Evolutionary conservation across 1,139 yeast species (phyloP).

Genomic region (Kurtzmaniella quercitrusa): DNA sequence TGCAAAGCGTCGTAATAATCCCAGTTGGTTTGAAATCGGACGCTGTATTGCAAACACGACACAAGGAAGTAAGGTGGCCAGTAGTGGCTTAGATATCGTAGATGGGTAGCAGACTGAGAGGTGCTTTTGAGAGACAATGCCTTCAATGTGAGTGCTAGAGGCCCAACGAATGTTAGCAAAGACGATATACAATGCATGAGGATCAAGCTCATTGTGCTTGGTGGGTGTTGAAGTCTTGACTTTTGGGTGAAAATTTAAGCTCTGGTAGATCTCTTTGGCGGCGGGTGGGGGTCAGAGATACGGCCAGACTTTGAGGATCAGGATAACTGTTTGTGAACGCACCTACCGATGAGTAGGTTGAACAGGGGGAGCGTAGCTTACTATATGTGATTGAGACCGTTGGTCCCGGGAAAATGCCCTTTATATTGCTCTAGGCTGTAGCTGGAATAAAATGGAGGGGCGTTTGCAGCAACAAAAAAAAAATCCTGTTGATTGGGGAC

Average conservation of each 20-base stretch:
- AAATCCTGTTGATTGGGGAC: background rate
- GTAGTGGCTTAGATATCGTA: constrained; percentile 20
- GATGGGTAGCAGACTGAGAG: constrained; percentile 7
- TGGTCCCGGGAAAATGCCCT: background rate
- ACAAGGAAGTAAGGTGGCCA: constrained; percentile 23
- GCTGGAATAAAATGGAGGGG: background rate
- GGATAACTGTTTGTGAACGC: too few species aligned
- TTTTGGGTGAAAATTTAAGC: too few species aligned
- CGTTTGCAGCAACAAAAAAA: background rate
- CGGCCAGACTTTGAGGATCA: too few species aligned
- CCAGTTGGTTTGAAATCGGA: background rate
- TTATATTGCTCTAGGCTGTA: background rate
- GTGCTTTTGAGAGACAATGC: constrained; percentile 1
- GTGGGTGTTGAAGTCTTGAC: background rate
- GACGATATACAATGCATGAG: constrained; percentile 1
- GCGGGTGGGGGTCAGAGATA: too few species aligned
- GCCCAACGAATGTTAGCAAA: constrained; percentile 5
- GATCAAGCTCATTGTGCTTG: background rate
- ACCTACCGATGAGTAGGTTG: background rate
- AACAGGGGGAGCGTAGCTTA: background rate
- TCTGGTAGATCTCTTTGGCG: background rate
- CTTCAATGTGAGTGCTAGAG: constrained; percentile 5
- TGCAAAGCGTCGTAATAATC: constrained; percentile 2
- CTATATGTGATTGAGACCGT: background rate
- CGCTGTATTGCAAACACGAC: constrained; percentile 10